Evolutionary conservation across 805 yeast species (phyloP).

Genomic region (Starmerella bombicola): DNA sequence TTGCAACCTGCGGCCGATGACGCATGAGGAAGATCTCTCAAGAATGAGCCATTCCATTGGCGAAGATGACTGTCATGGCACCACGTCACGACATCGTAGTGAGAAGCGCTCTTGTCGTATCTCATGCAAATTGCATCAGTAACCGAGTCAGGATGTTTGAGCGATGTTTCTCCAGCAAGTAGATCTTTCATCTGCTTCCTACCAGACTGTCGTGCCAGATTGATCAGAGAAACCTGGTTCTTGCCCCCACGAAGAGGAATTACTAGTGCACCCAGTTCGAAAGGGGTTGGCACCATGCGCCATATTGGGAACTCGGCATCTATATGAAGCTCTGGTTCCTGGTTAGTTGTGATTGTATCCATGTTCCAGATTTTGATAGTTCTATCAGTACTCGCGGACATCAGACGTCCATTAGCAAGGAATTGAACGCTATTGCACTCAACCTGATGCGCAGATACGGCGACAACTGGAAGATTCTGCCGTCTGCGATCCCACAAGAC

Average conservation of each 20-base stretch:
- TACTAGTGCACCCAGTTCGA: constrained; percentile 76
- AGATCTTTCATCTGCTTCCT: constrained; percentile 31
- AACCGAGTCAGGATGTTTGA: constrained; percentile 66
- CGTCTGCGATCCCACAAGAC: constrained; percentile 81
- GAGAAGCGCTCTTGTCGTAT: constrained; percentile 44
- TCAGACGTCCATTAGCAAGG: constrained; percentile 48
- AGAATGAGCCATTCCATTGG: constrained; percentile 44
- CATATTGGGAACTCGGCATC: constrained; percentile 74
- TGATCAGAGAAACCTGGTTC: constrained; percentile 44
- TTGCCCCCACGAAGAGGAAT: constrained; percentile 86
- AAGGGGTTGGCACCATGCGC: constrained; percentile 78
- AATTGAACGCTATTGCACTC: constrained; percentile 86
- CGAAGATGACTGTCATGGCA: constrained; percentile 75
- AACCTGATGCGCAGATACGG: constrained; percentile 64
- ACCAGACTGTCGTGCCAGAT: constrained; percentile 12
- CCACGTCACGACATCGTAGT: constrained; percentile 90
- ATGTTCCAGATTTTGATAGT: constrained; percentile 68
- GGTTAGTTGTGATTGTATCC: constrained; percentile 20
- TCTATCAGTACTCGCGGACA: constrained; percentile 78
- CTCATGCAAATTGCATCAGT: constrained; percentile 81
- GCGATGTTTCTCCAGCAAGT: constrained; percentile 31
- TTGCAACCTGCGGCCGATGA: constrained; percentile 17
- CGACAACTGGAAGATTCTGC: constrained; percentile 61
- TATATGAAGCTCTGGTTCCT: constrained; percentile 44
- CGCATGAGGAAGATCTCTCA: constrained; percentile 16